Evolutionary conservation across 192 early-diverging fungal species (phyloP), one percentile per base, ranked within the genome.

Genomic region (Coemansia sp.): DNA sequence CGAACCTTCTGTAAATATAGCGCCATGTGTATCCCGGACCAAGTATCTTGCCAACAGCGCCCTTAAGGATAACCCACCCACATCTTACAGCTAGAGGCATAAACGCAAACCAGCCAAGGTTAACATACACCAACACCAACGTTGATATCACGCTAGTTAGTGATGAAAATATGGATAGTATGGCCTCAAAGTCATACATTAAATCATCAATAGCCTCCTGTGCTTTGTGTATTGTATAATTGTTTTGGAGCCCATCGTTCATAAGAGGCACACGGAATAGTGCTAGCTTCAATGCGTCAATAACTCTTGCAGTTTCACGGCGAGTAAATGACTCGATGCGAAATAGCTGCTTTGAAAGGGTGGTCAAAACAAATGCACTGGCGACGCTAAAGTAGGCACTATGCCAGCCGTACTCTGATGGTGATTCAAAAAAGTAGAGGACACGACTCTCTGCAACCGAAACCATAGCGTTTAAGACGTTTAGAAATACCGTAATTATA

Each of bases 211-310:
- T 23, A 0, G 46, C 45, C 6, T 25, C 29, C 0, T 49, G 45
- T 19, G 50, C 62, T 10, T 54, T 43, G 45, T 50, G 38, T 36
- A 56, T 58, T 6, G 53, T 19, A 7, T 55, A 48, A 9, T 56
- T 42, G 42, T 41, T 64, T 29, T 63, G 53, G 5, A 56, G 25
- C 3, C 65, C 56, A 8, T 33, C 20, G 46, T 61, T 58, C 10
- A 56, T 15, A 33, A 78, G 70, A 3, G 70, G 75, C 40, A 72
- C 34, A 9, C 66, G 59, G 15, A 78, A 68, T 0, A 78, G 62
- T 36, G 54, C 66, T 4, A 78, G 66, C 42, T 73, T 36, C 7
- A 78, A 15, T 14, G 66, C 70, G 9, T 46, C 45, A 17, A 40
- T 45, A 50, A 72, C 66, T 5, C 70, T 22, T 0, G 42, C 10